Conservation (phyloP, 306 rosid genomes). For the Cyclanthera cordifolia region DNA sequence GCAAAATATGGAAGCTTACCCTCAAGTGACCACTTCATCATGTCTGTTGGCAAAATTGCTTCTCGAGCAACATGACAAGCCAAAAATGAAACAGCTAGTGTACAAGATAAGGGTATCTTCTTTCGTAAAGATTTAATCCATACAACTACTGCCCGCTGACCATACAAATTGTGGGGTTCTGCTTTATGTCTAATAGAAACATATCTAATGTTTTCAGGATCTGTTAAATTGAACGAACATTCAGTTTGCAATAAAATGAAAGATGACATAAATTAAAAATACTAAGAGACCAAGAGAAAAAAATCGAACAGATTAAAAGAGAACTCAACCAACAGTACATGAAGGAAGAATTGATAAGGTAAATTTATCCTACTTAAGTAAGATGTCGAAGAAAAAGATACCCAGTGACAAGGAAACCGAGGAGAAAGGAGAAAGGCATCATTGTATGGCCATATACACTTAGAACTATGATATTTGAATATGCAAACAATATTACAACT, state of each 20-base stretch:
- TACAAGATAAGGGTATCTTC: slow-evolving; percentile 44
- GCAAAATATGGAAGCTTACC: slow-evolving; percentile 83
- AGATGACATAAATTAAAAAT: neutral
- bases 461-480: neutral
- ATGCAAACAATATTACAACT: neutral
- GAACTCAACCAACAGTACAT: neutral
- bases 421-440: neutral
- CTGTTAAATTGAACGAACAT: slow-evolving; percentile 38
- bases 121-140: slow-evolving; percentile 62
- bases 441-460: neutral
- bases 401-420: neutral
- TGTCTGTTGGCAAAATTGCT: slow-evolving; percentile 61
- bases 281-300: neutral
- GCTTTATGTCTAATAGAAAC: slow-evolving; percentile 19
- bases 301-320: neutral
- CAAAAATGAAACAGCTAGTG: slow-evolving; percentile 54
- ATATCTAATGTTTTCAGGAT: slow-evolving; percentile 23
- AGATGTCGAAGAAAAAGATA: neutral
- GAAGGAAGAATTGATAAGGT: neutral
- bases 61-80: slow-evolving; percentile 82
- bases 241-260: slow-evolving; percentile 18
- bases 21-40: slow-evolving; percentile 62
- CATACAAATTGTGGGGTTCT: slow-evolving; percentile 48
- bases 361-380: neutral
- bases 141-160: slow-evolving; percentile 44